Conservation (phyloP, 1,284 basidiomycete species). For the Melampsora larici-populina region DNA sequence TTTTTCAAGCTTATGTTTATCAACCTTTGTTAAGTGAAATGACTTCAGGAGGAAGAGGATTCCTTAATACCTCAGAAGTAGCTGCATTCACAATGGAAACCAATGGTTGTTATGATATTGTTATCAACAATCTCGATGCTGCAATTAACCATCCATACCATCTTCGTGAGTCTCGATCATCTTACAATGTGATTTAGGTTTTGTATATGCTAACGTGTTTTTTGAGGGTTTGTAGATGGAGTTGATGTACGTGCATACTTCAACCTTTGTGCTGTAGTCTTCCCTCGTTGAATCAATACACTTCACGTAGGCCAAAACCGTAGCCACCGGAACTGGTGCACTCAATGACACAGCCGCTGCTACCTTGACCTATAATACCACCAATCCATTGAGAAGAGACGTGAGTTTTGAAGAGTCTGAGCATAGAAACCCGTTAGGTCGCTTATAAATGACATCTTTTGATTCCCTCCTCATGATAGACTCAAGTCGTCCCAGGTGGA, state of each 20-base stretch:
- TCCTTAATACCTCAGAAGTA: conserved; percentile 1
- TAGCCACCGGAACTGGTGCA: conserved; percentile 52
- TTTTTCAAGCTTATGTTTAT: neutral
- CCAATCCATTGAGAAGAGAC: conserved; percentile 55
- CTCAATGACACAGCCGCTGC: conserved; percentile 46
- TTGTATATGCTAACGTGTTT: neutral
- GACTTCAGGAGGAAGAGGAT: neutral
- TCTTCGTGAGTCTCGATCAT: conserved; percentile 49
- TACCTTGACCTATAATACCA: conserved; percentile 47
- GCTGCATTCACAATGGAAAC: neutral
- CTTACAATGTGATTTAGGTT: too few species aligned
- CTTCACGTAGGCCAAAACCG: conserved; percentile 45
- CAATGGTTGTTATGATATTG: conserved; percentile 7
- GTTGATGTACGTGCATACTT: conserved; percentile 8
- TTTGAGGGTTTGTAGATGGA: neutral
- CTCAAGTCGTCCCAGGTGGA: conserved; percentile 31
- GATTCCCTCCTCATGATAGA: neutral
- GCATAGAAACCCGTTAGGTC: neutral
- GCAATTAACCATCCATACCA: conserved; percentile 54
- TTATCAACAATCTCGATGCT: conserved; percentile 53
- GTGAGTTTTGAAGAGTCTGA: neutral
- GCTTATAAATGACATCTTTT: neutral
- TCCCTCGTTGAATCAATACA: neutral
- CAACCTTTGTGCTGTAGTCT: neutral
- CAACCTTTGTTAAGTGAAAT: neutral